Percentiles rank a stretch among this genome's conserved stretches.
Evolutionary conservation across 352 stramenopile species (phyloP).

Genomic region (Ophiocytium majus): DNA sequence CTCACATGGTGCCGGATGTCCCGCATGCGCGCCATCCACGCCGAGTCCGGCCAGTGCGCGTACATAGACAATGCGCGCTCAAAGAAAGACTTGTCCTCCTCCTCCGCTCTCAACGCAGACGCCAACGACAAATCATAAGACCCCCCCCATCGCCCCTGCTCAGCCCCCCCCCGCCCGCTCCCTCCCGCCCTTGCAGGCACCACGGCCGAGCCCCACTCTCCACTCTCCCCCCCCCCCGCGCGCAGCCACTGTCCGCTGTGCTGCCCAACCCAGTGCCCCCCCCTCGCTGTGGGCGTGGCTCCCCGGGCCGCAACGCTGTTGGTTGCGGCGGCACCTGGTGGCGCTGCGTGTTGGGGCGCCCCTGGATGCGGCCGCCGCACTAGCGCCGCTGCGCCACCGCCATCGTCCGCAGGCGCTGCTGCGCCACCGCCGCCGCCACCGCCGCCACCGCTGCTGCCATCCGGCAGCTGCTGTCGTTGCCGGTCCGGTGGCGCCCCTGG

Average conservation of each 20-base stretch:
- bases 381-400: too few species aligned
- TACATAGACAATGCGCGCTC: slow-evolving; percentile 42
- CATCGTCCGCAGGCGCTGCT: not conserved
- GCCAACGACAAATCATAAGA: too few species aligned
- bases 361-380: too few species aligned
- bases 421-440: too few species aligned
- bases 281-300: too few species aligned
- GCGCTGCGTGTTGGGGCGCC: too few species aligned
- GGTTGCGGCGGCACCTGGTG: too few species aligned
- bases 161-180: not conserved
- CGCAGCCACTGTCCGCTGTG: not conserved
- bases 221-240: not conserved
- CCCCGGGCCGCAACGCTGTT: not conserved
- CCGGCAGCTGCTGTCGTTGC: not conserved
- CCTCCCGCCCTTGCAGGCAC: not conserved
- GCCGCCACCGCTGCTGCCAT: too few species aligned
- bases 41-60: not conserved
- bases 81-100: slow-evolving; percentile 48
- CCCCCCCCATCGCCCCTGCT: too few species aligned
- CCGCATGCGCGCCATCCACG: slow-evolving; percentile 35
- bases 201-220: too few species aligned
- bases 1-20: slow-evolving; percentile 35
- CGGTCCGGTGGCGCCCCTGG: too few species aligned
- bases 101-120: too few species aligned
- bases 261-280: not conserved